Conservation (phyloP, 139 green algal genomes). For the Medakamo hakoo region DNA sequence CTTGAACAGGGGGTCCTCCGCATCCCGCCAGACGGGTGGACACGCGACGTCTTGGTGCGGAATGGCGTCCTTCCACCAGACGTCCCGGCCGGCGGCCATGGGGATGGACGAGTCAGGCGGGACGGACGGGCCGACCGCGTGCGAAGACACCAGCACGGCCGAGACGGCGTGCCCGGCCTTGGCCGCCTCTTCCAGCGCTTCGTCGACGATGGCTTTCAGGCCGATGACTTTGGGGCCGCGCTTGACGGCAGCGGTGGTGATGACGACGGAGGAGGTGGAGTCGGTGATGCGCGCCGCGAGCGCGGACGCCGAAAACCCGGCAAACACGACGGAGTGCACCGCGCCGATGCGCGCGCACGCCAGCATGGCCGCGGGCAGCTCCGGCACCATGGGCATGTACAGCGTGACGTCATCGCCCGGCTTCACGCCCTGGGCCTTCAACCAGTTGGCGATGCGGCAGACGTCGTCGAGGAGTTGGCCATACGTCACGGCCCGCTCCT, state of each 20-base stretch:
- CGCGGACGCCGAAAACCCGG: slow-evolving; percentile 78
- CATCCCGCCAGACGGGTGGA: slow-evolving; percentile 68
- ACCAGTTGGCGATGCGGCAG: slow-evolving; percentile 60
- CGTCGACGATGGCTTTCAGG: slow-evolving; percentile 76
- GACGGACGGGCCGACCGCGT: slow-evolving; percentile 46
- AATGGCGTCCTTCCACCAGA: slow-evolving; percentile 73
- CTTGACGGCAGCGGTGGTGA: slow-evolving; percentile 45
- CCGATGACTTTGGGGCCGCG: slow-evolving; percentile 66
- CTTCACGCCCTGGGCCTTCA: slow-evolving; percentile 60
- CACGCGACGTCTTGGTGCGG: slow-evolving; percentile 34
- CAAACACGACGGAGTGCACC: slow-evolving; percentile 93
- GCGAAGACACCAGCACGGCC: slow-evolving; percentile 36
- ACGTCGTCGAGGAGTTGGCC: slow-evolving; percentile 33
- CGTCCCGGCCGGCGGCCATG: slow-evolving; percentile 41
- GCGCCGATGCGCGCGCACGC: slow-evolving; percentile 88
- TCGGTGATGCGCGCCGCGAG: slow-evolving; percentile 57
- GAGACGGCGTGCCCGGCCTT: slow-evolving; percentile 5
- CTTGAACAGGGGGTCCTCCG: slow-evolving; percentile 85
- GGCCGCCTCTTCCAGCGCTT: slow-evolving; percentile 19
- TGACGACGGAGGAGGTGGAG: slow-evolving; percentile 24
- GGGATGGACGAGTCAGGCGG: slow-evolving; percentile 20
- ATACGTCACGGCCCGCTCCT: slow-evolving; percentile 33
- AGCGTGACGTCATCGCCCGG: slow-evolving; percentile 78
- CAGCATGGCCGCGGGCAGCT: slow-evolving; percentile 76
- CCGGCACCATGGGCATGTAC: slow-evolving; percentile 92